Evolutionary conservation across 2,329 filamentous ascomycete species (phyloP), one percentile per base, ranked within the genome.

Genomic region (Diatrype stigma): DNA sequence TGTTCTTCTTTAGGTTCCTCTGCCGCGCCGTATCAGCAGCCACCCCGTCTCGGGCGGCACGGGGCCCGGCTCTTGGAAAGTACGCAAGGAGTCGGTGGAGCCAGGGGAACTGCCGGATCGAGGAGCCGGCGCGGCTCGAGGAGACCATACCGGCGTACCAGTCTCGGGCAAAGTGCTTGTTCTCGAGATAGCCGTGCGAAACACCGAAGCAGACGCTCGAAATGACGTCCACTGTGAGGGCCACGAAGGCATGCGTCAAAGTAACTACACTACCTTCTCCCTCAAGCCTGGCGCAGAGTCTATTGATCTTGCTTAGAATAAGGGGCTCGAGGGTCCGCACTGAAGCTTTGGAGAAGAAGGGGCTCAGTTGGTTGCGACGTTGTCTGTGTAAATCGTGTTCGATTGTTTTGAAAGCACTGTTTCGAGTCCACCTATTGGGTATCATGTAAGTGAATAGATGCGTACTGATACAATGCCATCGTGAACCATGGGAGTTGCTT

Each of bases 311-410:
- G 2, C 61, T 54, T 7, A 65, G 55, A 12, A 77, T 67, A 45
- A 67, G 66, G 53, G 56, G 70, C 56, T 70, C 64, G 2, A 75
- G 58, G 2, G 57, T 57, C 6, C 59, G 52, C 19, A 76, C 65
- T 7, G 68, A 67, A 11, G 62, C 61, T 34, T 63, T 67, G 2
- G 73, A 74, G 56, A 77, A 78, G 60, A 73, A 76, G 0, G 63
- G 66, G 49, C 67, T 73, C 45, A 78, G 52, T 2, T 70, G 62
- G 3, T 54, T 63, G 14, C 74, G 69, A 3, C 74, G 69, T 17
- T 66, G 59, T 2, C 71, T 69, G 53, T 77, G 75, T 6, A 67
- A 58, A 21, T 72, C 64, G 51, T 73, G 69, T 7, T 63, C 56
- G n/a, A 69, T 60, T 0, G 72, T 76, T 5, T 63, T 51, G 6